These are phyloP conservation scores for Hyphodiscus sp. DNA, from an alignment of 2,329 filamentous ascomycete genomes.

Conservation along the genomic window DNA sequence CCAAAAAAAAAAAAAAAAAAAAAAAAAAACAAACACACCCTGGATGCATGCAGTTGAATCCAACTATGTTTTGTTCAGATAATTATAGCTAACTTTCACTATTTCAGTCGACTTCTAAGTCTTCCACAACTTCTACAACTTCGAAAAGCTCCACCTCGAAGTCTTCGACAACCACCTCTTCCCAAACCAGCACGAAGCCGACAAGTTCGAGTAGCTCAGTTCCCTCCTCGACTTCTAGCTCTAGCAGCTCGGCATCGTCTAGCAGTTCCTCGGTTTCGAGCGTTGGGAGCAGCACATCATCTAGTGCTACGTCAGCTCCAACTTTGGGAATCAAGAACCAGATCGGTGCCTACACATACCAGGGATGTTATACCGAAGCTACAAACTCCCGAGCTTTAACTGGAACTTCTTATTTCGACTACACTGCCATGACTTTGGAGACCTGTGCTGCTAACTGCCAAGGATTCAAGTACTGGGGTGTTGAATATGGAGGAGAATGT, in stretches of 20 bases:
- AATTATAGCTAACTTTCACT: too few relatives aligned
- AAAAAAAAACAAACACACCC: too few relatives aligned
- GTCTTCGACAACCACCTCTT: background rate
- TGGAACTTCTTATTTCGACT: background rate
- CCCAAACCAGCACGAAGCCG: too few relatives aligned
- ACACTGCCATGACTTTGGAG: background rate
- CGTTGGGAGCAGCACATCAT: background rate
- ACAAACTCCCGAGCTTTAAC: background rate
- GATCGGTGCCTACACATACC: background rate
- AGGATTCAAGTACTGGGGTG: background rate
- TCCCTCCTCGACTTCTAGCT: too few relatives aligned
- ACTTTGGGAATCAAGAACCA: background rate
- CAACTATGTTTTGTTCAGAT: too few relatives aligned
- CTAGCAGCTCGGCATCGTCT: background rate
- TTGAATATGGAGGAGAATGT: background rate
- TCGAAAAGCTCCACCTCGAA: background rate
- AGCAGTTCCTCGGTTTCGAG: background rate
- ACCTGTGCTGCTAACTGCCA: background rate
- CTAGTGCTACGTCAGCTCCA: background rate
- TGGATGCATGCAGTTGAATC: too few relatives aligned
- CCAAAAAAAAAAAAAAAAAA: too few relatives aligned
- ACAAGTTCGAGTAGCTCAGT: too few relatives aligned
- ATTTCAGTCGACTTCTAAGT: too few relatives aligned
- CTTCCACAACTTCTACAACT: background rate
- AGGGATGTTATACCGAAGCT: background rate